Evolutionary conservation across 2,329 filamentous ascomycete species (phyloP).

Genomic region (Salinomyces thailandicus): DNA sequence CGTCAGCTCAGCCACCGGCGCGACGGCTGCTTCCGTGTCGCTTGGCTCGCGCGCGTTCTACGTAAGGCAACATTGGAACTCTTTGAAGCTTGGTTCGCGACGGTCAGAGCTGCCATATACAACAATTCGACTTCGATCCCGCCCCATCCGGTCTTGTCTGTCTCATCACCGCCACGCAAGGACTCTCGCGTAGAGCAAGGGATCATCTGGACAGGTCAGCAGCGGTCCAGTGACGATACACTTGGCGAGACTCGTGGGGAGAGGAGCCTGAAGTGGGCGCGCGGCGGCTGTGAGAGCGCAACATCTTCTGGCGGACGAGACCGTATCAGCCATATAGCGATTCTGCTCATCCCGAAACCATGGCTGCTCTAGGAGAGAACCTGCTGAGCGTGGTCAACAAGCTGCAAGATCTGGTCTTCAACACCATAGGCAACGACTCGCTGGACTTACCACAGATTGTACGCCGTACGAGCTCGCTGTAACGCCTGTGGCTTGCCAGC

Average conservation of each 20-base stretch:
- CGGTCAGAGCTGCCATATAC: too few species aligned
- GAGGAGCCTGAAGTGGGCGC: not conserved
- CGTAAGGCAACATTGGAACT: too few species aligned
- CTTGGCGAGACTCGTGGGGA: not conserved
- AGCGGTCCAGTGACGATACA: not conserved
- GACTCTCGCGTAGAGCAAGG: too few species aligned
- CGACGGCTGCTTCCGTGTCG: too few species aligned
- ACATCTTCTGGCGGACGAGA: not conserved
- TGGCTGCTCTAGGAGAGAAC: constrained; percentile 94
- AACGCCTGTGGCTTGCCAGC: constrained; percentile 2
- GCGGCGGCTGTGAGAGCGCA: not conserved
- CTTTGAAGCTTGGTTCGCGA: too few species aligned
- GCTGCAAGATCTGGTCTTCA: constrained; percentile 85
- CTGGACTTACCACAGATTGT: constrained; percentile 97
- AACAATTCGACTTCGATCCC: too few species aligned
- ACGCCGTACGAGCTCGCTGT: constrained; percentile 33
- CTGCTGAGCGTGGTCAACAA: constrained; percentile 94
- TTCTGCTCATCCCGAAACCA: constrained; percentile 31
- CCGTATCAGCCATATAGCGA: not conserved
- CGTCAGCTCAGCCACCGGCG: too few species aligned
- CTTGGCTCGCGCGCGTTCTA: too few species aligned
- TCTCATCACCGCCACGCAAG: too few species aligned
- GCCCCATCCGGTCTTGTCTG: too few species aligned
- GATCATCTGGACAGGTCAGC: not conserved
- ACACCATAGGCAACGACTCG: constrained; percentile 98